A percentile compares a stretch with the other conserved stretches of the same genome.
phyloP scores from a whole-genome alignment of 139 green algal species.

The Chloropicon primus region DNA sequence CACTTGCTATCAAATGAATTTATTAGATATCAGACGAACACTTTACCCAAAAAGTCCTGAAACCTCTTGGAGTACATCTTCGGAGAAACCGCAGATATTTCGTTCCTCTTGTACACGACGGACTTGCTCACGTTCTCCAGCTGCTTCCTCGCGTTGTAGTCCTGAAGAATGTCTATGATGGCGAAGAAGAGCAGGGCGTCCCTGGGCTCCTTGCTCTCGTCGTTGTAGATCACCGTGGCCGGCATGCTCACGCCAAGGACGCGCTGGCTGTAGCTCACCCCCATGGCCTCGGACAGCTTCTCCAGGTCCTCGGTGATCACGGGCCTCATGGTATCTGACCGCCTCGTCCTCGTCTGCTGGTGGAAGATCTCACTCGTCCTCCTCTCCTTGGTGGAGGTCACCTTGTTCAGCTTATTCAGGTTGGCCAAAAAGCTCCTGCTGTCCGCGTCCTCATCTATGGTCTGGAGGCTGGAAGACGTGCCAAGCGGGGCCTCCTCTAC shows the following conservation, averaged over 20 bases:
- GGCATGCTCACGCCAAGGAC: neutral
- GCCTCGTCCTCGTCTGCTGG: neutral
- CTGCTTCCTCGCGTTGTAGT: slow-evolving; percentile 72
- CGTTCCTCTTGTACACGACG: slow-evolving; percentile 47
- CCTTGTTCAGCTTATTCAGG: neutral
- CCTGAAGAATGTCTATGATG: slow-evolving; percentile 86
- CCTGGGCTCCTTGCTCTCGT: neutral
- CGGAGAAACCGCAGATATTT: slow-evolving; percentile 67
- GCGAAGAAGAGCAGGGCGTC: slow-evolving; percentile 76
- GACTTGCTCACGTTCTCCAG: slow-evolving; percentile 77
- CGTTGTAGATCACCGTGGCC: neutral
- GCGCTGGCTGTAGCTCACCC: slow-evolving; percentile 5
- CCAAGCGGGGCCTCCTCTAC: neutral
- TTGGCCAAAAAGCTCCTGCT: neutral
- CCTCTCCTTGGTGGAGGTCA: neutral
- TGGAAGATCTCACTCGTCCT: neutral
- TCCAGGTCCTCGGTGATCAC: neutral
- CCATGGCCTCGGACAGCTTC: neutral
- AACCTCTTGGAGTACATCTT: slow-evolving; percentile 61
- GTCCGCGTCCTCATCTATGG: neutral
- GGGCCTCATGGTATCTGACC: neutral
- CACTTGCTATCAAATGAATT: too few relatives aligned
- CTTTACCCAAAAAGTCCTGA: slow-evolving; percentile 40
- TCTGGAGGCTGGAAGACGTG: neutral
- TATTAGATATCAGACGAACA: slow-evolving; percentile 34